These are phyloP conservation scores for Circinella umbellata DNA, from an alignment of 371 early-diverging fungal species.

Conservation along the genomic window DNA sequence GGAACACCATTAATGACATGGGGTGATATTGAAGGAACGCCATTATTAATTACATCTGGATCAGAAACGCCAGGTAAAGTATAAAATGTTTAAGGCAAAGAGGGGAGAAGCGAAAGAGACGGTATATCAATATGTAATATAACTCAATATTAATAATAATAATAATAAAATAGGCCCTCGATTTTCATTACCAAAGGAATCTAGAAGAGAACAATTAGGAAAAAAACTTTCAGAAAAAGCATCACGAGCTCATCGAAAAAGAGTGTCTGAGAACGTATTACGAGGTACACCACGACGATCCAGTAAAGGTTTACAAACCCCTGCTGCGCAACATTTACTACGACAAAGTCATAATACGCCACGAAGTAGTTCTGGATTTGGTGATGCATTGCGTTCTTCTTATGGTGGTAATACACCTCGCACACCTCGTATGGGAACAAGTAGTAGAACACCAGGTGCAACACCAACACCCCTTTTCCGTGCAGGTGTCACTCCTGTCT, in stretches of 20 bases:
- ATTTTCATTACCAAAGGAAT: slow-evolving; percentile 69
- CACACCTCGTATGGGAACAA: neutral
- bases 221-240: slow-evolving; percentile 69
- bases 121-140: too few species aligned
- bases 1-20: slow-evolving; percentile 79
- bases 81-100: neutral
- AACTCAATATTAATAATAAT: too few species aligned
- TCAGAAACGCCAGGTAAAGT: slow-evolving; percentile 46
- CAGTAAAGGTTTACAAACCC: slow-evolving; percentile 41
- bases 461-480: slow-evolving; percentile 46
- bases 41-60: slow-evolving; percentile 53
- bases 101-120: neutral
- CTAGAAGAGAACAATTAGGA: slow-evolving; percentile 69
- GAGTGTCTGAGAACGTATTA: slow-evolving; percentile 23
- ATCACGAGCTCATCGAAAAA: slow-evolving; percentile 57
- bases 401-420: slow-evolving; percentile 29
- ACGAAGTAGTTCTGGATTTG: slow-evolving; percentile 32
- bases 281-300: slow-evolving; percentile 36
- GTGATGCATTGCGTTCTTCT: slow-evolving; percentile 41
- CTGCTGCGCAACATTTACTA: slow-evolving; percentile 51
- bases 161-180: slow-evolving; percentile 39
- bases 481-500: slow-evolving; percentile 42
- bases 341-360: slow-evolving; percentile 32
- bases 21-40: slow-evolving; percentile 77
- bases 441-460: slow-evolving; percentile 20